Evolutionary conservation across 1,284 basidiomycete species (phyloP).

Genomic region (Marasmius sp.): DNA sequence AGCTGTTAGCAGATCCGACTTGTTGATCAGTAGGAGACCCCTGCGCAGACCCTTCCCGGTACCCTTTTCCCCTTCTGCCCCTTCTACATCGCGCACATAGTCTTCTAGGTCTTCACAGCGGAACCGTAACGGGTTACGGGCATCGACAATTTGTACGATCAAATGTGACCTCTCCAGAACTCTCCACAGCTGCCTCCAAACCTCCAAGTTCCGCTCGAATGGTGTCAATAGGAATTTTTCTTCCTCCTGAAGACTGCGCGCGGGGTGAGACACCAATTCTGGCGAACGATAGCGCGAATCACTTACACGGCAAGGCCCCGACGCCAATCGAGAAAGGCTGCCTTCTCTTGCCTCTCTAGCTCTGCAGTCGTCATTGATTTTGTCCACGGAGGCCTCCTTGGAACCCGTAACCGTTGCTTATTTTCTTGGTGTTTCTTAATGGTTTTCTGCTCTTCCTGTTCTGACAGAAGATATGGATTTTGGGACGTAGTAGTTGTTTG

Average conservation of each 20-base stretch:
- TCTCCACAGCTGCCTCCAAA: constrained; percentile 96
- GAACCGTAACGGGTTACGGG: constrained; percentile 88
- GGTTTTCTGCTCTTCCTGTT: constrained; percentile 81
- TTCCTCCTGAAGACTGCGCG: constrained; percentile 70
- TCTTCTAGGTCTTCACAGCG: constrained; percentile 90
- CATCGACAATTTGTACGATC: constrained; percentile 94
- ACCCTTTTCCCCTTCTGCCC: constrained; percentile 72
- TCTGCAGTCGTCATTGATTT: constrained; percentile 74
- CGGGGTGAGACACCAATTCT: constrained; percentile 3
- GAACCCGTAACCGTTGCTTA: constrained; percentile 75
- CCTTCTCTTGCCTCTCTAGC: constrained; percentile 85
- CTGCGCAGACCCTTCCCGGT: constrained; percentile 74
- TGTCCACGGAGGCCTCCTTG: constrained; percentile 85
- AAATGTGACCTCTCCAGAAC: constrained; percentile 93
- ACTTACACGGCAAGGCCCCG: constrained; percentile 83
- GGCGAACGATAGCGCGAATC: constrained; percentile 2
- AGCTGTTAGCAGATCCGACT: constrained; percentile 89
- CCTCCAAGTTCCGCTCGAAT: constrained; percentile 94
- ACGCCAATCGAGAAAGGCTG: constrained; percentile 89
- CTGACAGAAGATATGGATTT: constrained; percentile 88
- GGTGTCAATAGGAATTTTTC: constrained; percentile 87
- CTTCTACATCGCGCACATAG: constrained; percentile 83
- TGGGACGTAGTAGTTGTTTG: constrained; percentile 57
- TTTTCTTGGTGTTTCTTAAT: constrained; percentile 74
- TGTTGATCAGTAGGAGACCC: constrained; percentile 91